Base-by-base conservation (phyloP, 2,329 filamentous ascomycete species). In the Eutypa lata region DNA sequence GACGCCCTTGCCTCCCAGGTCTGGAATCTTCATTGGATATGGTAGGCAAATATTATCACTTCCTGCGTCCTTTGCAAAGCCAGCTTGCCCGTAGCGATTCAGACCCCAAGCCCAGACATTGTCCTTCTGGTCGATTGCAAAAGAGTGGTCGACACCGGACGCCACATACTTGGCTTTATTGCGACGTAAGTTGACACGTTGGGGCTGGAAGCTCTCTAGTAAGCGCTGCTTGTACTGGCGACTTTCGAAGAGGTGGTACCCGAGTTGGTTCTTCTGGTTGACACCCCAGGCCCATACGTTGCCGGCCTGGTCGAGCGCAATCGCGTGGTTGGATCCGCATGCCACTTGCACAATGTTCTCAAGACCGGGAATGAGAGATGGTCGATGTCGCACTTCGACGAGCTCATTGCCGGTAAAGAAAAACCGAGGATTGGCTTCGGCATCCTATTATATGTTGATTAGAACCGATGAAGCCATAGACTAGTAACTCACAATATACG, bases 51-150 rank as follows among this genome's bases (percentile, higher is more conserved):
- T 80, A 53, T 81, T 79, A 56, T 85, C 78, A 48, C 81, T 78
- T 18, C 82, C 83, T 24, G 81, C 82, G 54, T 51, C 57, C 56
- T 49, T 53, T 49, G 78, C 75, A 49, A 80, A 76, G 46, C 82
- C 85, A 7, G 83, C 84, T 66, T 87, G 78, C 51, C 83, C 83
- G 63, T 81, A 87, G 63, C 79, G 83, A 72, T 88, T 87, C 53
- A 85, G 71, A 24, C 85, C 85, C 84, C 85, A 88, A 1, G 78
- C 76, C 70, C 80, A 88, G 37, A 88, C 80, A 49, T 80, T 80
- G 50, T 79, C 83, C 24, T 76, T 75, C 48, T 77, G 74, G 63
- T 81, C 78, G 52, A 88, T 76, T 19, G 84, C 84, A 55, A 88
- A 85, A 48, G 81, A 81, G 66, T 88, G 84, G 68, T 86, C 84